Conservation (phyloP, 2,329 filamentous ascomycete species). For the Podosphaera xanthii region DNA sequence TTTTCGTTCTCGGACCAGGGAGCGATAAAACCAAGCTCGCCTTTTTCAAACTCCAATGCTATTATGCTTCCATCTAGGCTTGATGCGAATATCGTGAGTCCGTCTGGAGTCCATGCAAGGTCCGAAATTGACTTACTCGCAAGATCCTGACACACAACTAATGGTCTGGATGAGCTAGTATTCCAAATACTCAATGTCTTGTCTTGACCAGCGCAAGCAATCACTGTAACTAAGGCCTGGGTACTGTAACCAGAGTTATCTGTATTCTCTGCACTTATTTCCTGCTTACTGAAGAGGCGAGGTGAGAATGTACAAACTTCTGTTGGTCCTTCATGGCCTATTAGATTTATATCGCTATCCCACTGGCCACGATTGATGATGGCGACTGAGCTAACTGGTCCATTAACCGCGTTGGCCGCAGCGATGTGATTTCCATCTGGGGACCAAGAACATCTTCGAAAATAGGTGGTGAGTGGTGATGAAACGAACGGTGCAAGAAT, state of each 20-base stretch:
- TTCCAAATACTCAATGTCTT: slow-evolving; percentile 96
- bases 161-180: slow-evolving; percentile 75
- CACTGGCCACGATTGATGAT: slow-evolving; percentile 82
- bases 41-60: slow-evolving; percentile 57
- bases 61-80: slow-evolving; percentile 81
- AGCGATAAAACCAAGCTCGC: slow-evolving; percentile 76
- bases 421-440: slow-evolving; percentile 94
- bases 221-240: slow-evolving; percentile 54
- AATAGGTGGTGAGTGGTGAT: slow-evolving; percentile 90
- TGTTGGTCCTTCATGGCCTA: slow-evolving; percentile 88
- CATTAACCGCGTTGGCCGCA: slow-evolving; percentile 89
- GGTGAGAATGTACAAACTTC: slow-evolving; percentile 97
- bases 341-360: slow-evolving; percentile 93
- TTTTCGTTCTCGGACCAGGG: slow-evolving; percentile 77
- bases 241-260: slow-evolving; percentile 25
- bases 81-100: slow-evolving; percentile 62
- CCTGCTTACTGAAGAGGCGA: slow-evolving; percentile 57
- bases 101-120: slow-evolving; percentile 81
- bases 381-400: slow-evolving; percentile 86
- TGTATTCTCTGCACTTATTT: slow-evolving; percentile 26
- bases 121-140: slow-evolving; percentile 84
- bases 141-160: slow-evolving; percentile 75
- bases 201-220: slow-evolving; percentile 90
- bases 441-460: slow-evolving; percentile 89
- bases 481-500: slow-evolving; percentile 73